Evolutionary conservation across 208 protist species (phyloP).

Genomic region (Trypanosoma mega): DNA sequence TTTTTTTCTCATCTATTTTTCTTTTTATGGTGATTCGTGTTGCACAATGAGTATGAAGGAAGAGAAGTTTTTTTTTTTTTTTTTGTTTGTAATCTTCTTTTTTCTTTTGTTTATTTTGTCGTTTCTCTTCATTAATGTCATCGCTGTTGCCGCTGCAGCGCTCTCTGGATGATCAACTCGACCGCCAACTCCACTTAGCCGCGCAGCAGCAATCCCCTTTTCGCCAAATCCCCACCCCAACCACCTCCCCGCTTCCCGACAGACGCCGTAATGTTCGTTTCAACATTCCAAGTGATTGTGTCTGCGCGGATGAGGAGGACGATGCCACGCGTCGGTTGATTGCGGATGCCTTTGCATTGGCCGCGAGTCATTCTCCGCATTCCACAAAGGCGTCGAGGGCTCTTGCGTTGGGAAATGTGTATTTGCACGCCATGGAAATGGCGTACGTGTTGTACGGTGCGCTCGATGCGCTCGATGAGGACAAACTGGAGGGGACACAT

Average conservation of each 20-base stretch:
- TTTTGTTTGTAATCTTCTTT: conserved; percentile 7
- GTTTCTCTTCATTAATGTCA: background rate
- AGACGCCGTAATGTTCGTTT: too few species aligned
- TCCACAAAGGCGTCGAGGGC: background rate
- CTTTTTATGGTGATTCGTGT: too few species aligned
- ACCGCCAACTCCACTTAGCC: background rate
- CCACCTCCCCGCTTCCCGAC: too few species aligned
- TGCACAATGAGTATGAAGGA: background rate
- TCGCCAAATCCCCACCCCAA: too few species aligned
- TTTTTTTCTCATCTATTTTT: too few species aligned
- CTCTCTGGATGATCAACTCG: conserved; percentile 6
- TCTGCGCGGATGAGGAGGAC: conserved; percentile 5
- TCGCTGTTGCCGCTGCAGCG: conserved; percentile 2
- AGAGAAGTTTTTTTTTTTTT: background rate
- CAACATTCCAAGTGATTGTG: too few species aligned
- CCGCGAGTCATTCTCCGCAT: conserved; percentile 1
- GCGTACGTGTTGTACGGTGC: conserved; percentile 14
- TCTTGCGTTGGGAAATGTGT: background rate
- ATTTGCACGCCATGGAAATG: conserved; percentile 11
- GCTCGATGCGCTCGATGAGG: background rate
- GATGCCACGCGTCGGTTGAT: conserved; percentile 1
- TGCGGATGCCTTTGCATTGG: conserved; percentile 13
- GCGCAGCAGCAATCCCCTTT: background rate
- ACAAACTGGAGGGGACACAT: too few species aligned
- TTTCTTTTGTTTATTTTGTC: conserved; percentile 5